Conservation (phyloP, 164 flowering plant species). For the Chloranthus sessilifolius region DNA sequence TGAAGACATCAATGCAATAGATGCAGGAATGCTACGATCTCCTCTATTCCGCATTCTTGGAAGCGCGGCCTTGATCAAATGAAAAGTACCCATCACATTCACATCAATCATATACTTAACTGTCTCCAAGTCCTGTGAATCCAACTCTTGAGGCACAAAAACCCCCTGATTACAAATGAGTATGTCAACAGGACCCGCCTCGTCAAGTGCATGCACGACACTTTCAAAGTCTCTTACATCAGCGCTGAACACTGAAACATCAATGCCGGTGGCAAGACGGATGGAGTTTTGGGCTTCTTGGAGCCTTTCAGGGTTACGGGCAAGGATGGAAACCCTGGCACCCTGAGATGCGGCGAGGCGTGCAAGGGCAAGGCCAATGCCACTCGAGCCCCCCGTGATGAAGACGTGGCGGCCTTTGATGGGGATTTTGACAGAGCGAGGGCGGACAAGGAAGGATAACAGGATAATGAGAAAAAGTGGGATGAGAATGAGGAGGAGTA, state of each 20-base stretch:
- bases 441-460: conserved; percentile 46
- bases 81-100: conserved; percentile 69
- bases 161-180: conserved; percentile 82
- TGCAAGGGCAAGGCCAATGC: conserved; percentile 89
- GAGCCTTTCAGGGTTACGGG: conserved; percentile 58
- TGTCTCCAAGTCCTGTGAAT: conserved; percentile 53
- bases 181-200: conserved; percentile 66
- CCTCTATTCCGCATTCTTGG: conserved; percentile 61
- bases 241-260: conserved; percentile 49
- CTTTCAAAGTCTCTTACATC: conserved; percentile 73
- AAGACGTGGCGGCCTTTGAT: conserved; percentile 80
- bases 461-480: conserved; percentile 34
- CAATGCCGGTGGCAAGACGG: conserved; percentile 63
- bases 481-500: conserved; percentile 28
- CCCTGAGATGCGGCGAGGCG: conserved; percentile 66
- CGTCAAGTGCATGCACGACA: conserved; percentile 38
- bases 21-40: conserved; percentile 46
- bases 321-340: conserved; percentile 79
- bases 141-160: conserved; percentile 56
- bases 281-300: conserved; percentile 61
- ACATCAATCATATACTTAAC: conserved; percentile 76
- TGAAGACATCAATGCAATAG: conserved; percentile 82
- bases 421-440: conserved; percentile 53
- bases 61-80: conserved; percentile 79
- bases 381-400: conserved; percentile 96